Conservation (phyloP, 1,284 basidiomycete genomes). For the Pascua guehoae region DNA sequence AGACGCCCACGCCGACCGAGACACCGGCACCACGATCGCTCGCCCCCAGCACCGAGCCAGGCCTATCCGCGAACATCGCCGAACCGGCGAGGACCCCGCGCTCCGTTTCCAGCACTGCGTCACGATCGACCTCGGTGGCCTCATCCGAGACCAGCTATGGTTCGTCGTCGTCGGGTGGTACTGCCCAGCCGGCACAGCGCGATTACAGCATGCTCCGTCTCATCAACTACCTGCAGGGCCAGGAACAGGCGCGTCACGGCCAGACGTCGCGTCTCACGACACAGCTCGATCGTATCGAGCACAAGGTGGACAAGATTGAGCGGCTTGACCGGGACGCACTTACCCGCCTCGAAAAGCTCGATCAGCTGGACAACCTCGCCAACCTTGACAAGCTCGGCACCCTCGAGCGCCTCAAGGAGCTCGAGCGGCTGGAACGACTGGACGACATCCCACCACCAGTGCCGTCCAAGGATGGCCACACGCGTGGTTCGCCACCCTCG, state of each 20-base stretch:
- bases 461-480: conserved; percentile 31
- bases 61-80: too few species aligned
- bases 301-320: conserved; percentile 32
- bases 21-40: too few species aligned
- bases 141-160: neutral
- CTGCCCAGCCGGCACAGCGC: conserved; percentile 1
- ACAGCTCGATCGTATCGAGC: conserved; percentile 47
- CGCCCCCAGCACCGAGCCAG: too few species aligned
- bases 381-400: neutral
- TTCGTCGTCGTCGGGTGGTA: neutral
- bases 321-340: neutral
- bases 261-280: conserved; percentile 30
- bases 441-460: conserved; percentile 34
- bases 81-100: too few species aligned
- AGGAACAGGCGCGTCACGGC: conserved; percentile 38
- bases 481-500: conserved; percentile 21
- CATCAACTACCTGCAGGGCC: conserved; percentile 41
- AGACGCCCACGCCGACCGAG: too few species aligned
- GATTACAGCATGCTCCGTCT: conserved; percentile 12
- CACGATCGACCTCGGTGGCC: too few species aligned
- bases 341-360: conserved; percentile 7
- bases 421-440: neutral
- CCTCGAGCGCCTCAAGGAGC: neutral
- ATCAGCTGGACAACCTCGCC: conserved; percentile 4
- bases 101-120: too few species aligned